Conservation (phyloP, 1,139 yeast species). For the Taphrina sp. region DNA sequence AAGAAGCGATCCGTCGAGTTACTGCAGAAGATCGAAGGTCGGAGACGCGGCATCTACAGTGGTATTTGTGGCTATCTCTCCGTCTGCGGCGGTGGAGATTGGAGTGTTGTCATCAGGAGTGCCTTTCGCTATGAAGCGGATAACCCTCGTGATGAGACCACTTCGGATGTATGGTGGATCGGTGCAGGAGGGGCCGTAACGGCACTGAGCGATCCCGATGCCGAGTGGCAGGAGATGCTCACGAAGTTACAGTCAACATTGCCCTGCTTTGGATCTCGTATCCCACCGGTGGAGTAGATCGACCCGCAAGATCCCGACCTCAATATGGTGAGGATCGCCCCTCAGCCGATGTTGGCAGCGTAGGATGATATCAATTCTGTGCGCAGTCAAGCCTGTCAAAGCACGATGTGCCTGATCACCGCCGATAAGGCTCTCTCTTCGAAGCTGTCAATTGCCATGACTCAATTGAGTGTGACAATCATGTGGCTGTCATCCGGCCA, state of each 20-base stretch:
- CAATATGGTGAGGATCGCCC: too few species aligned
- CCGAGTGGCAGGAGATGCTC: conserved; percentile 92
- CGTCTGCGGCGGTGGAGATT: conserved; percentile 75
- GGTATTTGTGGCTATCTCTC: conserved; percentile 98
- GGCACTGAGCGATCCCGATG: conserved; percentile 71
- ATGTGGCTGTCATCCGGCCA: too few species aligned
- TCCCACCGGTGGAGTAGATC: too few species aligned
- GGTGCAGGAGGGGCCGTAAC: conserved; percentile 99
- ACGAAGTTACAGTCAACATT: conserved; percentile 76
- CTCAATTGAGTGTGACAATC: too few species aligned
- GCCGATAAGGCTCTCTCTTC: too few species aligned
- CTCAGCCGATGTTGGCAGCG: too few species aligned
- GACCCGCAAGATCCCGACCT: too few species aligned
- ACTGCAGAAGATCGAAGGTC: conserved; percentile 54
- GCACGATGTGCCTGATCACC: too few species aligned
- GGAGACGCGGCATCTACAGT: conserved; percentile 75
- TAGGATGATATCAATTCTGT: too few species aligned
- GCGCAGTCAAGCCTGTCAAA: too few species aligned
- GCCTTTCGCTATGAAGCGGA: conserved; percentile 65
- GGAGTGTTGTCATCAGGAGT: conserved; percentile 93
- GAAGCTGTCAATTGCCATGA: too few species aligned
- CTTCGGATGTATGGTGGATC: conserved; percentile 62
- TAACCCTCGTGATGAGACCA: conserved; percentile 41
- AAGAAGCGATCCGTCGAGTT: conserved; percentile 87
- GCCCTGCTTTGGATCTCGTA: conserved; percentile 44